Percentiles rank a stretch among this genome's conserved stretches.
These are phyloP conservation scores for Lepidopterella palustris DNA, from an alignment of 495 filamentous ascomycete genomes.

Conservation along the genomic window DNA sequence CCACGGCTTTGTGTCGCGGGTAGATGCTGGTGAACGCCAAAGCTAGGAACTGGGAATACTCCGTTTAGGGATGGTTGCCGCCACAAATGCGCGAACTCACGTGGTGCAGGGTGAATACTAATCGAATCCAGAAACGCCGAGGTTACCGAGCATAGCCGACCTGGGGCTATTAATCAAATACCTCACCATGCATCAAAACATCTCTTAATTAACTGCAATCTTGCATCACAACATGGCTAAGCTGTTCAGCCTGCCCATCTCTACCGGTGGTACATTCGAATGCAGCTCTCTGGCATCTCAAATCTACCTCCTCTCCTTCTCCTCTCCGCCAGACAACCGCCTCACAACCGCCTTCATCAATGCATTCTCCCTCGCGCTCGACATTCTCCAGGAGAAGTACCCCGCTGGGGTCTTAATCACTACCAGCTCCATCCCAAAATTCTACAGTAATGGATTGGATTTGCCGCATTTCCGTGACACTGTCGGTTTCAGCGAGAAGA, in stretches of 20 bases:
- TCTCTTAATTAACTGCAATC: no score
- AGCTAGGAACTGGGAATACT: no score
- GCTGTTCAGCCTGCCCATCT: not conserved
- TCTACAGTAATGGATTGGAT: constrained; percentile 78
- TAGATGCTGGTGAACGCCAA: no score
- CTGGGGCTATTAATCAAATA: no score
- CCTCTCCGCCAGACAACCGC: constrained; percentile 66
- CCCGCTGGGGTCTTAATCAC: constrained; percentile 67
- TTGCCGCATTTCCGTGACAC: constrained; percentile 48
- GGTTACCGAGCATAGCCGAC: no score
- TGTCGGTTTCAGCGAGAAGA: constrained; percentile 48
- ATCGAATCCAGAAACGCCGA: no score
- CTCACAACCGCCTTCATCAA: constrained; percentile 59
- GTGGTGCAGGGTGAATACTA: no score
- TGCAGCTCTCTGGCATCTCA: constrained; percentile 14
- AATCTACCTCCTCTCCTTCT: constrained; percentile 70
- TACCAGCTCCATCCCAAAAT: constrained; percentile 66
- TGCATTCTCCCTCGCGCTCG: constrained; percentile 60
- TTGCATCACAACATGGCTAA: not conserved
- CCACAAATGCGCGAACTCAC: no score
- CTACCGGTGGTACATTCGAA: constrained; percentile 2
- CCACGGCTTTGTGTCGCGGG: no score
- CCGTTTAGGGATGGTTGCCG: no score
- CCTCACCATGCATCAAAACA: no score
- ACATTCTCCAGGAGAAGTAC: constrained; percentile 61